These are phyloP conservation scores for Apiospora aurea DNA, from an alignment of 2,329 filamentous ascomycete genomes.

Conservation along the genomic window DNA sequence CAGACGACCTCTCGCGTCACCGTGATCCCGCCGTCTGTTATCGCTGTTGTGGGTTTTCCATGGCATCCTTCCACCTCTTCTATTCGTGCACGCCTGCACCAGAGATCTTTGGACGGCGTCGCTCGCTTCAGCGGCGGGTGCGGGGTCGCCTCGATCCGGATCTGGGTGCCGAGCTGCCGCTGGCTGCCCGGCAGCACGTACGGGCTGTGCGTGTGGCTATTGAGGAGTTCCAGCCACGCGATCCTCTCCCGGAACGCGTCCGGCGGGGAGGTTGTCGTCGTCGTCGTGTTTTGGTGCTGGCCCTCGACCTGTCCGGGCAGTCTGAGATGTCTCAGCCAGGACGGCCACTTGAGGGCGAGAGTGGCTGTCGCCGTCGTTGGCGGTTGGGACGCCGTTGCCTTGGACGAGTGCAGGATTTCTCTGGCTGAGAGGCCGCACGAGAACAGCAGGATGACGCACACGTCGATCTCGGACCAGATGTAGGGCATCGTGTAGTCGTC, in stretches of 20 bases:
- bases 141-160: neutral
- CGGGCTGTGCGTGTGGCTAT: neutral
- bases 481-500: slow-evolving; percentile 38
- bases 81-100: neutral
- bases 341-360: neutral
- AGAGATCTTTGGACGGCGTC: neutral
- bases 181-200: neutral
- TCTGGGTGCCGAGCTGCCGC: neutral
- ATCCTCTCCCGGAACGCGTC: neutral
- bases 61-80: neutral
- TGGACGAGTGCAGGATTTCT: neutral
- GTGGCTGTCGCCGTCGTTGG: neutral
- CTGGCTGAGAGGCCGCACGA: slow-evolving; percentile 43
- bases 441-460: slow-evolving; percentile 43
- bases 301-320: neutral
- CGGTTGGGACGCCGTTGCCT: neutral
- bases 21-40: neutral
- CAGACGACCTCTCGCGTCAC: neutral
- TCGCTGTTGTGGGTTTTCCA: neutral
- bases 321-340: neutral
- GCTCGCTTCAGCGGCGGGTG: neutral
- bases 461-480: slow-evolving; percentile 42
- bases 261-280: neutral
- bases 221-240: slow-evolving; percentile 9
- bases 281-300: too few species aligned